Percentiles rank a stretch among this genome's conserved stretches.
Conservation (phyloP, 805 yeast genomes). For the Metschnikowia corniflorae region DNA sequence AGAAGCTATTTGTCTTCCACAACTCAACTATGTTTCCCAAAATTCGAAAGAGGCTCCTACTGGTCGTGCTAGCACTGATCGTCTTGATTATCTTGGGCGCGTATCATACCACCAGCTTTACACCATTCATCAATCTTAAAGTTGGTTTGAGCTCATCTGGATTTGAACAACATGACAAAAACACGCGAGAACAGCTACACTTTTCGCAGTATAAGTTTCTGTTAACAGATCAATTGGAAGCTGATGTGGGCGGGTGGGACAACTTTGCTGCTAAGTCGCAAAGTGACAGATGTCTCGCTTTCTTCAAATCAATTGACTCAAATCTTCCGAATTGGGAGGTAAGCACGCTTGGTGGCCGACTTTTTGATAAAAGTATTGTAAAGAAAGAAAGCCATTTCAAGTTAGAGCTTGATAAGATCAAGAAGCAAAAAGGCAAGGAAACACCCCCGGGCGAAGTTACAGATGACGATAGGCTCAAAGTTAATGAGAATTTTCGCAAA, state of each 20-base stretch:
- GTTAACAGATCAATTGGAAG: slow-evolving; percentile 9
- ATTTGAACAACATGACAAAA: slow-evolving; percentile 5
- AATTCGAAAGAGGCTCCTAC: slow-evolving; percentile 4
- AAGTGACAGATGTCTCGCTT: slow-evolving; percentile 9
- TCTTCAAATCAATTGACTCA: slow-evolving; percentile 11
- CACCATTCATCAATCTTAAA: background rate
- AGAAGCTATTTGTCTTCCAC: background rate
- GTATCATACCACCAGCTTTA: slow-evolving; percentile 2
- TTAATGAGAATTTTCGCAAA: slow-evolving; percentile 2
- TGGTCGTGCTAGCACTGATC: slow-evolving; percentile 5
- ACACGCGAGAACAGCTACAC: slow-evolving; percentile 11
- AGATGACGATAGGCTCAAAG: slow-evolving; percentile 2
- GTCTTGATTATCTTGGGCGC: slow-evolving; percentile 3
- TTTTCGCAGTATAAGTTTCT: slow-evolving; percentile 13
- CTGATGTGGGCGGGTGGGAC: slow-evolving; percentile 11
- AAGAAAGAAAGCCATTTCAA: slow-evolving; percentile 8
- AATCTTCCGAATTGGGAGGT: slow-evolving; percentile 15
- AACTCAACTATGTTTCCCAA: background rate
- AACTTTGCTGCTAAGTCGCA: slow-evolving; percentile 9
- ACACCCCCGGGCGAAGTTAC: slow-evolving; percentile 7
- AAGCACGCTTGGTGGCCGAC: background rate
- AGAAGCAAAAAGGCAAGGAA: background rate
- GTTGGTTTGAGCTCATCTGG: slow-evolving; percentile 2
- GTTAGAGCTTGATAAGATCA: slow-evolving; percentile 4
- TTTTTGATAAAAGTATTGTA: slow-evolving; percentile 14